Conservation (phyloP, 2,329 filamentous ascomycete species). For the Colletotrichum tabaci region DNA sequence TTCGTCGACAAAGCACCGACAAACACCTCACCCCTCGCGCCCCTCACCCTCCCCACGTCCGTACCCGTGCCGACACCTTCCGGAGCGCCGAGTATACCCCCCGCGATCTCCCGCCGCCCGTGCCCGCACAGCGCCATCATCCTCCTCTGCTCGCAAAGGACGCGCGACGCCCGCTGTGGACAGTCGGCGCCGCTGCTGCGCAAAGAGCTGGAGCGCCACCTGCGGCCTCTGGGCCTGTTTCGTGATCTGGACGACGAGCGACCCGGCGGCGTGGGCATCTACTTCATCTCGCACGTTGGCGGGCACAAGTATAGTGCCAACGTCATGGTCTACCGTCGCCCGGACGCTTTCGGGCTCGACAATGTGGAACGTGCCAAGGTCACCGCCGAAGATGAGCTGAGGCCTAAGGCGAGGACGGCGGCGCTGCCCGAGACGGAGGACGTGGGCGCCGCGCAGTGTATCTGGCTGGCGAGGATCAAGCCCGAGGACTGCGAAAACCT, state of each 20-base stretch:
- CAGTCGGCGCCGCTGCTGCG: conserved; percentile 93
- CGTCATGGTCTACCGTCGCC: conserved; percentile 87
- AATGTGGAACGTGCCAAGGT: conserved; percentile 54
- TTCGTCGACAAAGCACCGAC: conserved; percentile 83
- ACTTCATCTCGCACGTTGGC: conserved; percentile 96
- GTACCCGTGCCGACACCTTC: conserved; percentile 47
- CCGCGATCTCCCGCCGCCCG: conserved; percentile 63
- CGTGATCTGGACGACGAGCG: conserved; percentile 90
- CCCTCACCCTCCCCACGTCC: conserved; percentile 55
- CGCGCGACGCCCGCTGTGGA: conserved; percentile 94
- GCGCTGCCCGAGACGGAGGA: conserved; percentile 55
- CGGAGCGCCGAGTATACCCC: conserved; percentile 50
- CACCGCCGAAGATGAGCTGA: conserved; percentile 51
- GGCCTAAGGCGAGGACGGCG: conserved; percentile 49
- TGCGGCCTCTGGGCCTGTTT: conserved; percentile 86
- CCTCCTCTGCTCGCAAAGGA: conserved; percentile 93
- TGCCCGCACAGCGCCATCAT: conserved; percentile 90
- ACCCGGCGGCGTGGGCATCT: conserved; percentile 93
- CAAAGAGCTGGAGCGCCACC: conserved; percentile 89
- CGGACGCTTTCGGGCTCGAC: conserved; percentile 70
- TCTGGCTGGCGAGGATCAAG: conserved; percentile 88
- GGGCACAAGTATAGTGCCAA: conserved; percentile 98
- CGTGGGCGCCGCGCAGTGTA: conserved; percentile 84
- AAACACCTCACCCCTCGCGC: conserved; percentile 74
- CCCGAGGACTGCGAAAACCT: conserved; percentile 96